phyloP scores from a whole-genome alignment of 2,329 filamentous ascomycete genomes.

The Neofusicoccum umdonicola region DNA sequence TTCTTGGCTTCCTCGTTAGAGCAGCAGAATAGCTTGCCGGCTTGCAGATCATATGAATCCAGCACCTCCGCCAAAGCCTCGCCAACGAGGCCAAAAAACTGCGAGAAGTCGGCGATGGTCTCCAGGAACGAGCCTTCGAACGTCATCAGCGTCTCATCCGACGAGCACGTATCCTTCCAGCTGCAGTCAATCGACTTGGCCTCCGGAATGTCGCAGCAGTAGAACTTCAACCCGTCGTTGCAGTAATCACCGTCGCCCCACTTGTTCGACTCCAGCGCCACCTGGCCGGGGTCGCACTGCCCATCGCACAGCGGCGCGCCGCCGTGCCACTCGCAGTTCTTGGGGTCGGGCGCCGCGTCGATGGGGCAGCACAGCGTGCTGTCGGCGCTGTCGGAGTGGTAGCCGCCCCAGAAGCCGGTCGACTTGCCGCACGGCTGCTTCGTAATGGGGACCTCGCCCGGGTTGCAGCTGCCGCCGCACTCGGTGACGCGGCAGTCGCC shows the following conservation, averaged over 20 bases:
- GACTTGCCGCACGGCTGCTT: background rate
- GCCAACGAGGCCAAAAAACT: background rate
- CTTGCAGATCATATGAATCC: background rate
- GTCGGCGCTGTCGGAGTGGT: background rate
- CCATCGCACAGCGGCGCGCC: background rate
- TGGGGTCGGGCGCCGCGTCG: background rate
- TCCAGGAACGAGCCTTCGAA: background rate
- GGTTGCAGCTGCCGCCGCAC: conserved; percentile 6
- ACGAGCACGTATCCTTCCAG: background rate
- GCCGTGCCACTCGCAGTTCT: background rate
- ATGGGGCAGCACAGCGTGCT: background rate
- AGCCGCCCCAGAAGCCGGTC: background rate
- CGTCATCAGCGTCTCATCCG: background rate
- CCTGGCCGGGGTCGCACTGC: background rate
- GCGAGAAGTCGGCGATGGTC: background rate
- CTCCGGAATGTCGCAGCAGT: background rate
- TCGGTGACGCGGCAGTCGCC: background rate
- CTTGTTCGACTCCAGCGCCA: background rate
- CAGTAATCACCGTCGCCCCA: background rate
- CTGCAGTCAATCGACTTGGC: background rate
- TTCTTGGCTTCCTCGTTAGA: conserved; percentile 25
- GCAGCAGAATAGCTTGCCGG: conserved; percentile 29
- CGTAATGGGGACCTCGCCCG: background rate
- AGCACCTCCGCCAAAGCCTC: background rate
- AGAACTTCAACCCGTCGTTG: background rate